Evolutionary conservation across 2,329 filamentous ascomycete genomes (phyloP), one percentile per base, ranked within the genome.

Genomic region (Sclerotinia glacialis): DNA sequence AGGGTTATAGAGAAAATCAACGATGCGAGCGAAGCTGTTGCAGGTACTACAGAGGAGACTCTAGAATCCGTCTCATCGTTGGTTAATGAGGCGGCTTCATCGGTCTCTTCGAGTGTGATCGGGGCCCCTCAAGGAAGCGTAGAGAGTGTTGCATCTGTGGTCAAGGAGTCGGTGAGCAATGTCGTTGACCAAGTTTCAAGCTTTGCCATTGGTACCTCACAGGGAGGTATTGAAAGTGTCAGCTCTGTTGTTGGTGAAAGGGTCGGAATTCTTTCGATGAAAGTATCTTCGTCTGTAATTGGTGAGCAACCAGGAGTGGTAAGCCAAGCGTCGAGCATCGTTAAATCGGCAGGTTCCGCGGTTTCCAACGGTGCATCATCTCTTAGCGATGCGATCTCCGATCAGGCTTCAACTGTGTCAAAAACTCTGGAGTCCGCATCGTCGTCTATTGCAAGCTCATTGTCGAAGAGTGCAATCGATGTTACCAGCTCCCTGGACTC

Each of bases 111-210:
- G 52, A 69, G 67, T 23, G 55, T 73, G 28, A 61, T 73, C 44
- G 74, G 72, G 9, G 71, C 72, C 9, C 60, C 66, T 34, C 72
- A 74, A 66, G 75, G 75, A 28, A 74, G 71, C 66, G 71, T 73
- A 18, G 75, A 78, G 31, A 79, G 76, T 56, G 64, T 78, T 56
- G 68, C 74, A 21, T 77, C 76, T 53, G 75, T 75, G 40, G 77
- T 71, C 1, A 73, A 74, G 55, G 72, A 56, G 11, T 71, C 70
- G 47, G 73, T 64, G 11, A 73, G 70, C 62, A 75, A 72, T 60
- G 34, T 75, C 42, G 58, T 69, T 26, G 73, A 71, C n/a, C 65
- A 74, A 67, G 73, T 71, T 68, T 75, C 70, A 67, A 74, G 68
- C 66, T 73, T 73, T 21, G 59, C 73, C 28, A 64, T 74, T 50